phyloP scores from a whole-genome alignment of 768 basidiomycete species.

The Candolleomyces aberdarensis region DNA sequence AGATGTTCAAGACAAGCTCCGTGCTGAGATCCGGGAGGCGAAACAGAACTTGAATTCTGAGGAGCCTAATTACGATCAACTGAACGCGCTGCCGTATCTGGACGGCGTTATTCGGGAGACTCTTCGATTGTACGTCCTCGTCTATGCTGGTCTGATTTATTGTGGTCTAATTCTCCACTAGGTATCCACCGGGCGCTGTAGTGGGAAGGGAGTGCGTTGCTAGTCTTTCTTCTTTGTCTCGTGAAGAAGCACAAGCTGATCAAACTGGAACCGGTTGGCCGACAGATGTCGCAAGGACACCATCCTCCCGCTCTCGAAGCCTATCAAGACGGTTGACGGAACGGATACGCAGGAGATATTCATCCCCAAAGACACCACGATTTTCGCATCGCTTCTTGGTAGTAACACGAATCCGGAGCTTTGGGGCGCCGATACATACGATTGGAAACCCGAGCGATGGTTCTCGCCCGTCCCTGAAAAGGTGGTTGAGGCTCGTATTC shows the following conservation, averaged over 20 bases:
- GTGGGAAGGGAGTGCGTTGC: conserved; percentile 17
- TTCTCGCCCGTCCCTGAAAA: conserved; percentile 30
- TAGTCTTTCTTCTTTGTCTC: neutral
- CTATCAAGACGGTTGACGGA: conserved; percentile 36
- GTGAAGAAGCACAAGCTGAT: no score
- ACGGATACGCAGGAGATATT: conserved; percentile 30
- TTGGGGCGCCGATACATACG: conserved; percentile 40
- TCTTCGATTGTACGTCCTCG: conserved; percentile 29
- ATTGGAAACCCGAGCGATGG: conserved; percentile 45
- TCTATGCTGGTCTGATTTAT: neutral
- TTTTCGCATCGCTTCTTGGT: conserved; percentile 35
- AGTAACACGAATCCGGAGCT: conserved; percentile 31
- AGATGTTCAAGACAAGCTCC: conserved; percentile 34
- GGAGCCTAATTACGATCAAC: conserved; percentile 32
- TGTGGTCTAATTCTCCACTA: neutral
- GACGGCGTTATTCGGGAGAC: conserved; percentile 40
- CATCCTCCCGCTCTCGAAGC: conserved; percentile 41
- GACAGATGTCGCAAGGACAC: conserved; percentile 15
- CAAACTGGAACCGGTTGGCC: neutral
- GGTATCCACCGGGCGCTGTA: conserved; percentile 21
- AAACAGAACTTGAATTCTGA: conserved; percentile 16
- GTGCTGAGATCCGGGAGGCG: conserved; percentile 32
- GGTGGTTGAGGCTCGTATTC: conserved; percentile 16
- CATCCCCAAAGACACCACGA: conserved; percentile 38
- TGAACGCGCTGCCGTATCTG: conserved; percentile 33